Conservation (phyloP, 1,284 basidiomycete species). For the Pseudozyma sp. region DNA sequence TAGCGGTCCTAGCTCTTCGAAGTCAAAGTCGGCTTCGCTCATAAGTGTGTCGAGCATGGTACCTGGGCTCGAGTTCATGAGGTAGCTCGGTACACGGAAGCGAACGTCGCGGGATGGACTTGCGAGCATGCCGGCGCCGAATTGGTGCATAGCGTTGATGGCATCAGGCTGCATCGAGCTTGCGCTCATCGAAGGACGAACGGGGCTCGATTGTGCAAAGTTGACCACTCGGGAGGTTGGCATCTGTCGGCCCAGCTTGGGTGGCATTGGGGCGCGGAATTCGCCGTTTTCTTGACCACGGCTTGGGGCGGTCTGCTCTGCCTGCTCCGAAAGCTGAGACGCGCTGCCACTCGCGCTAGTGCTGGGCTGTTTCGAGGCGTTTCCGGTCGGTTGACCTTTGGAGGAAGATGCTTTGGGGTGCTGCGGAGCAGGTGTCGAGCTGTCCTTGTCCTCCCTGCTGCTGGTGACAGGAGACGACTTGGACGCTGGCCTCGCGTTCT, state of each 20-base stretch:
- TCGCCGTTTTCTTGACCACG: slow-evolving; percentile 5
- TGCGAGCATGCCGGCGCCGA: slow-evolving; percentile 27
- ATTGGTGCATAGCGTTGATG: slow-evolving; percentile 13
- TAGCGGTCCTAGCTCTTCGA: slow-evolving; percentile 50
- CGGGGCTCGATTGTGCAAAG: slow-evolving; percentile 54
- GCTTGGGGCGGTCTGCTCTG: neutral
- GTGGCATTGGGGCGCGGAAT: slow-evolving; percentile 25
- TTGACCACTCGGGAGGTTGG: slow-evolving; percentile 18
- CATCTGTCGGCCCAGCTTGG: slow-evolving; percentile 14
- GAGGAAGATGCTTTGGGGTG: neutral
- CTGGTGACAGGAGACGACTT: slow-evolving; percentile 16
- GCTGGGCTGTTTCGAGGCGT: slow-evolving; percentile 11
- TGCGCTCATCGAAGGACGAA: slow-evolving; percentile 41
- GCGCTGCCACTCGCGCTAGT: slow-evolving; percentile 3
- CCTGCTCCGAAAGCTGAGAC: neutral
- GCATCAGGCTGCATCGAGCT: slow-evolving; percentile 36
- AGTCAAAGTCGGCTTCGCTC: slow-evolving; percentile 60
- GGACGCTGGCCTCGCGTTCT: slow-evolving; percentile 17
- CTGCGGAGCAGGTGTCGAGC: slow-evolving; percentile 4
- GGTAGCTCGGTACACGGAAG: slow-evolving; percentile 57
- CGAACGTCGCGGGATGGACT: slow-evolving; percentile 42
- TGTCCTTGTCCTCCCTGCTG: slow-evolving; percentile 10
- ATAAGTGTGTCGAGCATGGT: slow-evolving; percentile 63
- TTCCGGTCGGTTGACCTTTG: neutral
- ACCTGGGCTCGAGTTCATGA: slow-evolving; percentile 63